These are phyloP conservation scores for Pseudogymnoascus sp. DNA, from an alignment of 2,329 filamentous ascomycete genomes.

Conservation along the genomic window DNA sequence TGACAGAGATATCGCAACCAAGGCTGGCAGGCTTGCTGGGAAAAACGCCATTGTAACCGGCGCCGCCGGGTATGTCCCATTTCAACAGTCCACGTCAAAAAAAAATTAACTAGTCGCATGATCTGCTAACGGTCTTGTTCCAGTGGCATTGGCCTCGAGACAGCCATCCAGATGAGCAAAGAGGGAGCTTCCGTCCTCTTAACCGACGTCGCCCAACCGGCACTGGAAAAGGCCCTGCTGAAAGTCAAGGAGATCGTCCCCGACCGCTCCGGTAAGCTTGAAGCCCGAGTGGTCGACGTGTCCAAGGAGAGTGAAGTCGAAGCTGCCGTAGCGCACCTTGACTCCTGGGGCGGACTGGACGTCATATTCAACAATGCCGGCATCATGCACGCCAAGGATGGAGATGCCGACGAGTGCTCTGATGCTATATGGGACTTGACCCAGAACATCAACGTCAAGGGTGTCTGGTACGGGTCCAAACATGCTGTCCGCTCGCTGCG, in stretches of 20 bases:
- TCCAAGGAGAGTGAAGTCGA: constrained; percentile 61
- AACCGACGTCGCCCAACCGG: constrained; percentile 59
- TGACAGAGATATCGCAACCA: neutral
- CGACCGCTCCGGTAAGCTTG: constrained; percentile 41
- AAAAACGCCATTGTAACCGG: constrained; percentile 53
- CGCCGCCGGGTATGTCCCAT: constrained; percentile 53
- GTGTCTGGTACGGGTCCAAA: constrained; percentile 71
- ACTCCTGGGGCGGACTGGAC: constrained; percentile 64
- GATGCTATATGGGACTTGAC: constrained; percentile 74
- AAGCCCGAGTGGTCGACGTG: constrained; percentile 53
- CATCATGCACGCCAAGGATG: constrained; percentile 67
- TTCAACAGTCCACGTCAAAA: neutral
- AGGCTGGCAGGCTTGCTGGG: constrained; percentile 28
- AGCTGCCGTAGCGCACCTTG: constrained; percentile 54
- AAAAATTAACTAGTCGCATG: neutral
- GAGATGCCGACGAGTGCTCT: constrained; percentile 58
- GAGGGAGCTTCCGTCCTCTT: constrained; percentile 67
- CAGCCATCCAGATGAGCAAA: constrained; percentile 61
- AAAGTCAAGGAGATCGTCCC: constrained; percentile 55
- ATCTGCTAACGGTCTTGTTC: neutral
- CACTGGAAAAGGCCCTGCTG: constrained; percentile 52
- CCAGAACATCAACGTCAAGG: constrained; percentile 71
- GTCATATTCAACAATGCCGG: constrained; percentile 76
- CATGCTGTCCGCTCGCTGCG: constrained; percentile 63
- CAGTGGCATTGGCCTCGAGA: constrained; percentile 69